Evolutionary conservation across 805 yeast genomes (phyloP).

Genomic region (Wickerhamiella shivajii): DNA sequence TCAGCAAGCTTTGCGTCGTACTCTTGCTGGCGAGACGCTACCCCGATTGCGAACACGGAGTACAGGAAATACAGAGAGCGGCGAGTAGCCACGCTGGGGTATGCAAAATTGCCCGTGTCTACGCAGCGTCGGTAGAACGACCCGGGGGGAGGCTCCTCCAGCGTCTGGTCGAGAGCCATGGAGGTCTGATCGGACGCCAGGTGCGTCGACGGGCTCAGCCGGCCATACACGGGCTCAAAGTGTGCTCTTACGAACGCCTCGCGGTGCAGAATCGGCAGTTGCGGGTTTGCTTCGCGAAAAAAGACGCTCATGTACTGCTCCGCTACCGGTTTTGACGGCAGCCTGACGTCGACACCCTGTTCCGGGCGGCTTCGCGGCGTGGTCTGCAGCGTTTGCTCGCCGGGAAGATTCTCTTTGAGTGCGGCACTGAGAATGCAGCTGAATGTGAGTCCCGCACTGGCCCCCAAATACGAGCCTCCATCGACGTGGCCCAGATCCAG

Average conservation of each 20-base stretch:
- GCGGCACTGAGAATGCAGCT: conserved; percentile 10
- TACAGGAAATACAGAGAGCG: conserved; percentile 47
- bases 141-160: conserved; percentile 13
- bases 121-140: conserved; percentile 14
- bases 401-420: conserved; percentile 11
- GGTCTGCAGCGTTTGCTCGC: conserved; percentile 13
- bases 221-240: conserved; percentile 72
- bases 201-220: conserved; percentile 35
- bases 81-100: conserved; percentile 13
- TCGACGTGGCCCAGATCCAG: conserved; percentile 6
- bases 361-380: conserved; percentile 29
- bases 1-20: conserved; percentile 53
- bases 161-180: conserved; percentile 8
- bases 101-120: conserved; percentile 12
- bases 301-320: conserved; percentile 46
- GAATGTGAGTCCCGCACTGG: conserved; percentile 11
- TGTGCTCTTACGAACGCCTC: conserved; percentile 53
- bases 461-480: conserved; percentile 10
- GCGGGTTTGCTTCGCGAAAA: conserved; percentile 71
- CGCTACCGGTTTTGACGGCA: conserved; percentile 63
- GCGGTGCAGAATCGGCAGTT: conserved; percentile 70
- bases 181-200: conserved; percentile 26
- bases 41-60: conserved; percentile 66
- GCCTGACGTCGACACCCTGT: conserved; percentile 24
- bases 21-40: conserved; percentile 56